These are phyloP conservation scores for Cladochytrium replicatum DNA, from an alignment of 192 early-diverging fungal genomes.

Conservation along the genomic window DNA sequence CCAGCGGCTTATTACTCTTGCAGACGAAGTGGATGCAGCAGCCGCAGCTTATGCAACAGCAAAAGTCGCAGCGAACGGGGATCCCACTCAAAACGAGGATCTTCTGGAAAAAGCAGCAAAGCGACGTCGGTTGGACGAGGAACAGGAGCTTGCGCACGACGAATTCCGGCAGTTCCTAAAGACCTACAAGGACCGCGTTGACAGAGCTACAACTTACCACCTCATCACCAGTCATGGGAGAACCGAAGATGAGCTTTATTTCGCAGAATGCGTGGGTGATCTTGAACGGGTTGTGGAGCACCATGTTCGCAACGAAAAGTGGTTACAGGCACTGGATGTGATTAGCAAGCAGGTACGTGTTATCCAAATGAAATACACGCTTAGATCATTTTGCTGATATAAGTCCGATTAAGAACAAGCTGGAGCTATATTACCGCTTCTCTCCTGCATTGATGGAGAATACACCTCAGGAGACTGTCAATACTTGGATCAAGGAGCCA, in stretches of 20 bases:
- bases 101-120: constrained; percentile 6
- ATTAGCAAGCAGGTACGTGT: constrained; percentile 60
- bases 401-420: constrained; percentile 33
- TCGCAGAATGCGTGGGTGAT: constrained; percentile 74
- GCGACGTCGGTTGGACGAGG: constrained; percentile 29
- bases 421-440: constrained; percentile 83
- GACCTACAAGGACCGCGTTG: constrained; percentile 46
- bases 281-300: constrained; percentile 77
- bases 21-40: constrained; percentile 10
- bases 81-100: constrained; percentile 10
- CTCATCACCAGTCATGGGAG: constrained; percentile 81
- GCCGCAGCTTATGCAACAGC: constrained; percentile 13
- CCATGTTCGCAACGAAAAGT: constrained; percentile 72
- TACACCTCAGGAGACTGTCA: constrained; percentile 73
- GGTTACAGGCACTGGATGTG: constrained; percentile 62
- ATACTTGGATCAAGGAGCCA: constrained; percentile 76
- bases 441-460: constrained; percentile 77
- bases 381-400: constrained; percentile 7
- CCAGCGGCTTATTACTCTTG: constrained; percentile 57
- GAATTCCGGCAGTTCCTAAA: constrained; percentile 68
- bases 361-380: no score
- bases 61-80: constrained; percentile 15
- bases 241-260: constrained; percentile 68
- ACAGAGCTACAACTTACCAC: constrained; percentile 58
- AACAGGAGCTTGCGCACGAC: constrained; percentile 46